Evolutionary conservation across 331 rosid genomes (phyloP).

Genomic region (Dryas integrifolia): DNA sequence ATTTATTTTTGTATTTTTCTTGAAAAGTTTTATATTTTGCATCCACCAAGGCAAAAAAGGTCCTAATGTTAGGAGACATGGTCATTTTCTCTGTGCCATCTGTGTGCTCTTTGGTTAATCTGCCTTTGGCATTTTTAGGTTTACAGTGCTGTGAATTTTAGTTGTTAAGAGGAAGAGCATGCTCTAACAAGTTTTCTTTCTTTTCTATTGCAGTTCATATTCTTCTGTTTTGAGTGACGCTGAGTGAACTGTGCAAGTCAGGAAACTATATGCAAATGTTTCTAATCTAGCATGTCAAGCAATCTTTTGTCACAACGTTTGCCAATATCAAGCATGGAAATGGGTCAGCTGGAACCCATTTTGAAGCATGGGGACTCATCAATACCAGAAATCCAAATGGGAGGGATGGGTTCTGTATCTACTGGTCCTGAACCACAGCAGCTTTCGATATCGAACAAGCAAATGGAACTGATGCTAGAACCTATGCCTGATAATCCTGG

Average conservation of each 20-base stretch:
- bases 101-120: too few species aligned
- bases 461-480: constrained; percentile 38
- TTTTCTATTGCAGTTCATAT: constrained; percentile 15
- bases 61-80: too few species aligned
- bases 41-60: too few species aligned
- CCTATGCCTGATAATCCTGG: constrained; percentile 36
- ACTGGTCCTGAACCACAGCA: constrained; percentile 39
- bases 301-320: constrained; percentile 54
- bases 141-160: background rate
- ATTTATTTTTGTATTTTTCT: too few species aligned
- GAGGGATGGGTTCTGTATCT: constrained; percentile 43
- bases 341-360: constrained; percentile 60
- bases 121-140: too few species aligned
- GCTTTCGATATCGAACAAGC: constrained; percentile 33
- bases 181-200: background rate
- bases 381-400: constrained; percentile 52
- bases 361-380: constrained; percentile 46
- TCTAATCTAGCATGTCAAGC: constrained; percentile 49
- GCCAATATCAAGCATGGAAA: constrained; percentile 46
- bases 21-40: too few species aligned
- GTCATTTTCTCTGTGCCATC: too few species aligned
- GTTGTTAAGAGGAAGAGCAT: background rate
- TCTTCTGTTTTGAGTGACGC: constrained; percentile 15
- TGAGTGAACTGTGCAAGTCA: constrained; percentile 22
- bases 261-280: constrained; percentile 7